A percentile compares a stretch with the other conserved stretches of the same genome.
Conservation (phyloP, 495 filamentous ascomycete genomes). For the Sabuloglossum arenarium region DNA sequence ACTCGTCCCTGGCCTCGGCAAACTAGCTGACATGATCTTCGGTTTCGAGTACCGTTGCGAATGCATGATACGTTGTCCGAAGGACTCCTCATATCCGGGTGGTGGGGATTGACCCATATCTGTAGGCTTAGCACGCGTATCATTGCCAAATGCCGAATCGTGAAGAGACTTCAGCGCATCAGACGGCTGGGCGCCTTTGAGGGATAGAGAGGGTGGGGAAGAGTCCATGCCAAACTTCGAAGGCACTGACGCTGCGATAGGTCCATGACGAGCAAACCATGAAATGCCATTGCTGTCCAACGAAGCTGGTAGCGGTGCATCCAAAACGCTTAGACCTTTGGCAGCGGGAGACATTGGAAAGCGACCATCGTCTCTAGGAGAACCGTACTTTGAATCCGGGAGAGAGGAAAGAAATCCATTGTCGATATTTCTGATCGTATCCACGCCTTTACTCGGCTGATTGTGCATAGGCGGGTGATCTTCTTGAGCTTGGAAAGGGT, state of each 20-base stretch:
- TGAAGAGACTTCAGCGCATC: slow-evolving; percentile 64
- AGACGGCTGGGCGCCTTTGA: slow-evolving; percentile 36
- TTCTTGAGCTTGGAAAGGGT: slow-evolving; percentile 21
- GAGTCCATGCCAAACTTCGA: slow-evolving; percentile 85
- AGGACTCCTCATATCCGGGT: slow-evolving; percentile 37
- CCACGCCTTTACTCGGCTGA: slow-evolving; percentile 16
- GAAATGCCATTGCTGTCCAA: slow-evolving; percentile 96
- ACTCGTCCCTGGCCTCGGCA: slow-evolving; percentile 36
- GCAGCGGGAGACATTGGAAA: slow-evolving; percentile 53
- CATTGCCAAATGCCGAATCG: slow-evolving; percentile 64
- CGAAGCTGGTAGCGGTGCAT: slow-evolving; percentile 83
- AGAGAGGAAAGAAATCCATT: slow-evolving; percentile 12
- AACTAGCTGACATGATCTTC: slow-evolving; percentile 60
- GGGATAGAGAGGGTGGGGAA: slow-evolving; percentile 47
- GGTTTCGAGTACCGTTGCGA: slow-evolving; percentile 60
- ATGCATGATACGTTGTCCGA: slow-evolving; percentile 57
- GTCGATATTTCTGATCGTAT: slow-evolving; percentile 54
- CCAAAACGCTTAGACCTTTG: slow-evolving; percentile 61
- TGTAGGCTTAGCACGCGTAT: slow-evolving; percentile 28
- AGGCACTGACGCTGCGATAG: slow-evolving; percentile 81
- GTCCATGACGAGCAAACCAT: slow-evolving; percentile 70
- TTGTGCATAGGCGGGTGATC: slow-evolving; percentile 12
- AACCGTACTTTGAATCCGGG: slow-evolving; percentile 53
- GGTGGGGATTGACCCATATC: slow-evolving; percentile 45
- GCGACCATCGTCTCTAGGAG: slow-evolving; percentile 58